Conservation (phyloP, 2,329 filamentous ascomycete genomes). For the Sporothrix brasiliensis region DNA sequence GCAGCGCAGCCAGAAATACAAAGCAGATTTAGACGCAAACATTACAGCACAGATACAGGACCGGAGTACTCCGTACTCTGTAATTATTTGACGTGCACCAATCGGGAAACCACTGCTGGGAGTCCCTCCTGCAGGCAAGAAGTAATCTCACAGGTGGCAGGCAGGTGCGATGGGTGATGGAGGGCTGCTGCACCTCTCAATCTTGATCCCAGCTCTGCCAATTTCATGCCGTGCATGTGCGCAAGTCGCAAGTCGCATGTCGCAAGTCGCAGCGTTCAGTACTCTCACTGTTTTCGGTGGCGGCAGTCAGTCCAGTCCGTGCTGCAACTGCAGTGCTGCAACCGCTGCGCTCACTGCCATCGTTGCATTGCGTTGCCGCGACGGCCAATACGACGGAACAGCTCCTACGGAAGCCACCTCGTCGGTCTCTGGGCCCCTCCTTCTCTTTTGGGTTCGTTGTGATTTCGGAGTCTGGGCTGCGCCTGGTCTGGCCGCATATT, state of each 20-base stretch:
- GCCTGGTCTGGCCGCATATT: not conserved
- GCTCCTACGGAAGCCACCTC: not conserved
- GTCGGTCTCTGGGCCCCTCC: constrained; percentile 14
- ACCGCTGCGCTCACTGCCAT: not conserved
- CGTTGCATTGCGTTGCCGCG: not conserved
- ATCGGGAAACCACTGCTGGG: not conserved
- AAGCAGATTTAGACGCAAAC: too few relatives aligned
- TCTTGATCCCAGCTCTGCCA: not conserved
- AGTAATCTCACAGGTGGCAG: not conserved
- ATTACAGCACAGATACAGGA: too few relatives aligned
- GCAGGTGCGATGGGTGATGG: not conserved
- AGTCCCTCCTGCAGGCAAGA: not conserved
- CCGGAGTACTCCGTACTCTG: too few relatives aligned
- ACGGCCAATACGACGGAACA: not conserved
- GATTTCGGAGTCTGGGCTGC: constrained; percentile 17
- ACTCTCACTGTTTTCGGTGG: not conserved
- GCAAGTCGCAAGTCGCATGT: not conserved
- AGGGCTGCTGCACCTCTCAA: not conserved
- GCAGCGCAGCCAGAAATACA: too few relatives aligned
- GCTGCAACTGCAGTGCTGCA: not conserved
- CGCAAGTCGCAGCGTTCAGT: not conserved
- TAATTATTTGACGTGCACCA: not conserved
- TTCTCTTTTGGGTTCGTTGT: constrained; percentile 14
- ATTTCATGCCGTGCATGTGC: not conserved
- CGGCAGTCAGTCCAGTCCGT: not conserved